Evolutionary conservation across 176 grass and related monocot species (phyloP), one percentile per base, ranked within the genome.

Genomic region (Carex littledalei): DNA sequence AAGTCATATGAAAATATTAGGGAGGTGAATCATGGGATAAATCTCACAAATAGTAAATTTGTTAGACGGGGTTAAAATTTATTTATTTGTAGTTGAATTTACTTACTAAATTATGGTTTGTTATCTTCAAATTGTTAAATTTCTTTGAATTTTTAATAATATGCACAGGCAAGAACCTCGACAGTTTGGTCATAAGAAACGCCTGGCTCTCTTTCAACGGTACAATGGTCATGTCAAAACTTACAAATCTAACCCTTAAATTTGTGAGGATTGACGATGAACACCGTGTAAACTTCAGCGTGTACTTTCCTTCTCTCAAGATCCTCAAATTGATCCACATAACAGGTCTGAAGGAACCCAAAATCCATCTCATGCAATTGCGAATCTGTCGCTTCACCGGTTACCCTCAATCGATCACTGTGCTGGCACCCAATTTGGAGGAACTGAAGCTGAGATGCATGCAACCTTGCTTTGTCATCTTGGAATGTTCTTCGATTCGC

Each of bases 311-410:
- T 76, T 76, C 72, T 53, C 72, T 76, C 45, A 76, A 76, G 47
- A 1, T 76, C 47, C 72, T 76, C 45, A 45, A 76, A 54, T 54
- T 76, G 47, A 53, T 29, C 72, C 72, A 76, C 72, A 54, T 76
- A 76, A 26, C 53, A 13, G 72, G 72, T 5, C 21, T 76, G 45
- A 76, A 76, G 21, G 72, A 76, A 76, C 45, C 72, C 2, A 26
- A 76, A 76, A 76, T 76, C 45, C 72, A 76, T 76, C 72, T 76
- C 20, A 29, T n/a, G 72, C 72, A 53, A 54, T 76, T 76, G 22
- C 72, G 0, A 7, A 76, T 24, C 9, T 76, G 49, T 29, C 22
- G 3, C 22, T 76, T 76, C 72, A 76, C 72, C 6, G 72, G 72
- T 29, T 76, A 76, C 29, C 72, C 72, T 6, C 22, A 16, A 54